Percentiles rank a stretch among this genome's conserved stretches.
These are phyloP conservation scores for Aspergillus clavatus DNA, from an alignment of 2,329 filamentous ascomycete species.

Conservation along the genomic window DNA sequence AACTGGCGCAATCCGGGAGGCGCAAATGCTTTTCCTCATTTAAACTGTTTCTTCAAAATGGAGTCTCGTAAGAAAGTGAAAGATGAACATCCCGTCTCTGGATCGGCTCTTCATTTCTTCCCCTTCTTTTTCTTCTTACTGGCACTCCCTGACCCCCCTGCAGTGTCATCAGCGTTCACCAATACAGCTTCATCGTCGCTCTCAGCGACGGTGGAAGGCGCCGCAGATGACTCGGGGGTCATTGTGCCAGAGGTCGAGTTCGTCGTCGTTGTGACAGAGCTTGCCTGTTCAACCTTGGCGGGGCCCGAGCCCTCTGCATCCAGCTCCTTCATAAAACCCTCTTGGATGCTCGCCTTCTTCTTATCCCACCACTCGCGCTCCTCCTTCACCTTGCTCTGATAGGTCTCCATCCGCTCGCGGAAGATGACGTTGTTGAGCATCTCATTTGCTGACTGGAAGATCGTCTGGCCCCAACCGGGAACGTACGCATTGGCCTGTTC, in stretches of 20 bases:
- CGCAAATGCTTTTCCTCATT: not conserved
- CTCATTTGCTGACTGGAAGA: constrained; percentile 97
- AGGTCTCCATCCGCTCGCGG: constrained; percentile 68
- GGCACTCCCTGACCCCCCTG: constrained; percentile 23
- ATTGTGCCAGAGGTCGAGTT: constrained; percentile 14
- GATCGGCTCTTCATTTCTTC: constrained; percentile 35
- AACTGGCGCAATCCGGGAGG: too few species aligned
- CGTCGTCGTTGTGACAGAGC: constrained; percentile 9
- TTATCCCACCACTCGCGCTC: constrained; percentile 95
- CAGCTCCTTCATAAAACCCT: constrained; percentile 79
- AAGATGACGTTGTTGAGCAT: constrained; percentile 80
- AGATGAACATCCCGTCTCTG: constrained; percentile 11
- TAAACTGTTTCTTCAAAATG: constrained; percentile 1
- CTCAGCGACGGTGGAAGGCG: constrained; percentile 35
- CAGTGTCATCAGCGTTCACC: constrained; percentile 59
- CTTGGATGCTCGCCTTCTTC: constrained; percentile 66
- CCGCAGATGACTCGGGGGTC: constrained; percentile 19
- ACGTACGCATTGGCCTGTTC: constrained; percentile 78
- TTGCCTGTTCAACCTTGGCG: constrained; percentile 10
- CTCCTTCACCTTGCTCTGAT: constrained; percentile 63
- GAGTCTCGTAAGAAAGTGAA: constrained; percentile 6
- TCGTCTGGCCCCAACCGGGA: constrained; percentile 84
- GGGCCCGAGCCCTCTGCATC: constrained; percentile 32
- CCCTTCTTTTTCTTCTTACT: constrained; percentile 45
- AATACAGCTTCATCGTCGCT: constrained; percentile 73